These are phyloP conservation scores for Rhododendron simsii DNA, from an alignment of 148 eudicot species.

Conservation along the genomic window DNA sequence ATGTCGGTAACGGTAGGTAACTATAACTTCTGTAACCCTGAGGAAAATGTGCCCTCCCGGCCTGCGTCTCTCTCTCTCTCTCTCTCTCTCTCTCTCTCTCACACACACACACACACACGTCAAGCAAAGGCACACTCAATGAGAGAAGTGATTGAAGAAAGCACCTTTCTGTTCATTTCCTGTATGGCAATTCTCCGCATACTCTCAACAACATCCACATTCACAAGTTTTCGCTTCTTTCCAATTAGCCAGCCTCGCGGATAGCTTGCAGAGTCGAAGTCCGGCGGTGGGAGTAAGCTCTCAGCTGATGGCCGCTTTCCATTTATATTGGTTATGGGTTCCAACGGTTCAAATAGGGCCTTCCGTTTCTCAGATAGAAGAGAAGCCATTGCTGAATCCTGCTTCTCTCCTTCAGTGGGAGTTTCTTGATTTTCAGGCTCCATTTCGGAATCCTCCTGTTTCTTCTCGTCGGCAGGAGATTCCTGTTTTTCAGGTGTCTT, in stretches of 20 bases:
- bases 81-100: background rate
- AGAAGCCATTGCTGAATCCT: conserved; percentile 37
- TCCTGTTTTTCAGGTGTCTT: conserved; percentile 43
- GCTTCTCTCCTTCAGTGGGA: conserved; percentile 34
- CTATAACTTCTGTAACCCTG: no score
- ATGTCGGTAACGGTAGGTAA: background rate
- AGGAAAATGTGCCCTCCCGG: background rate
- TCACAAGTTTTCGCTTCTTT: conserved; percentile 91
- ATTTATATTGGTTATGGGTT: conserved; percentile 45
- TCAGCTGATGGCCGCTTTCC: conserved; percentile 74
- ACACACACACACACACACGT: background rate
- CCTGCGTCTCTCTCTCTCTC: background rate
- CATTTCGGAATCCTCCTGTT: conserved; percentile 25
- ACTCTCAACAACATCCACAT: conserved; percentile 94
- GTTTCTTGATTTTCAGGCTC: conserved; percentile 35
- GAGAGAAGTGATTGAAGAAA: conserved; percentile 1
- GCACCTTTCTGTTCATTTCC: conserved; percentile 97
- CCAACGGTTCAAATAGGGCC: conserved; percentile 87
- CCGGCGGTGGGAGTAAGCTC: conserved; percentile 91
- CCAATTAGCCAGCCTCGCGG: conserved; percentile 93
- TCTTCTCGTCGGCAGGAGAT: conserved; percentile 32
- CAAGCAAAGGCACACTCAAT: background rate
- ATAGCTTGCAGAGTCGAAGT: conserved; percentile 74
- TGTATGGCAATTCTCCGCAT: conserved; percentile 92
- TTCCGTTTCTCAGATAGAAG: conserved; percentile 78